Evolutionary conservation across 345 rosid genomes (phyloP).

Genomic region (Nasturtium officinale): DNA sequence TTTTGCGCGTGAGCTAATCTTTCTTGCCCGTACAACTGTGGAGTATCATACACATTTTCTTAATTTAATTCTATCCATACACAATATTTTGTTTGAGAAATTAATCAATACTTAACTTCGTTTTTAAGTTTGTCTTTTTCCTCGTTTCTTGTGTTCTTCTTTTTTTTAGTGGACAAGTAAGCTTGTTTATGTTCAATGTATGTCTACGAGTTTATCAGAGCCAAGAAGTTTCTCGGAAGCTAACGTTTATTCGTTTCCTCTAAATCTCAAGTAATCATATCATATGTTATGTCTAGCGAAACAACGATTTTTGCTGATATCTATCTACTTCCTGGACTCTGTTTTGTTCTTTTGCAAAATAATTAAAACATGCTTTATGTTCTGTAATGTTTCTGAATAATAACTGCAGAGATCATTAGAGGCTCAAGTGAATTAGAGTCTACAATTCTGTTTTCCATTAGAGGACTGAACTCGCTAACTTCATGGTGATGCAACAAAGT

Average conservation of each 20-base stretch:
- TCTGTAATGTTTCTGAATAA: constrained; percentile 20
- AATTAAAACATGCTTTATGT: constrained; percentile 27
- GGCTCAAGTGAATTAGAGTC: constrained; percentile 10
- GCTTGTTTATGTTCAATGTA: constrained; percentile 39
- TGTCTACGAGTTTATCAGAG: constrained; percentile 32
- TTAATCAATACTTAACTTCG: constrained; percentile 20
- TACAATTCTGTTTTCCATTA: constrained; percentile 2
- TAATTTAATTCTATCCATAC: constrained; percentile 5
- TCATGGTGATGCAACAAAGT: constrained; percentile 39
- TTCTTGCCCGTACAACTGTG: constrained; percentile 30
- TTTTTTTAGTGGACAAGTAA: constrained; percentile 16
- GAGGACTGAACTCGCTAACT: constrained; percentile 9
- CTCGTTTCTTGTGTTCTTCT: constrained; percentile 6
- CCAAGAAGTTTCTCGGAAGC: constrained; percentile 28
- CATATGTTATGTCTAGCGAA: constrained; percentile 5
- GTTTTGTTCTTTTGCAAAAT: constrained; percentile 16
- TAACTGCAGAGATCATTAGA: constrained; percentile 15
- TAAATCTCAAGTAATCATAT: not conserved
- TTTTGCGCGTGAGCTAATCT: constrained; percentile 40
- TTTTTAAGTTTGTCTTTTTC: constrained; percentile 28
- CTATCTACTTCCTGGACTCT: constrained; percentile 9
- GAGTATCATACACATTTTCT: constrained; percentile 19
- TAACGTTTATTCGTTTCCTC: constrained; percentile 22
- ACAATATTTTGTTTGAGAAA: constrained; percentile 15
- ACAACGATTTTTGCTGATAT: constrained; percentile 12